Evolutionary conservation across 768 basidiomycete species (phyloP).

Genomic region (Lentinula lateritia): DNA sequence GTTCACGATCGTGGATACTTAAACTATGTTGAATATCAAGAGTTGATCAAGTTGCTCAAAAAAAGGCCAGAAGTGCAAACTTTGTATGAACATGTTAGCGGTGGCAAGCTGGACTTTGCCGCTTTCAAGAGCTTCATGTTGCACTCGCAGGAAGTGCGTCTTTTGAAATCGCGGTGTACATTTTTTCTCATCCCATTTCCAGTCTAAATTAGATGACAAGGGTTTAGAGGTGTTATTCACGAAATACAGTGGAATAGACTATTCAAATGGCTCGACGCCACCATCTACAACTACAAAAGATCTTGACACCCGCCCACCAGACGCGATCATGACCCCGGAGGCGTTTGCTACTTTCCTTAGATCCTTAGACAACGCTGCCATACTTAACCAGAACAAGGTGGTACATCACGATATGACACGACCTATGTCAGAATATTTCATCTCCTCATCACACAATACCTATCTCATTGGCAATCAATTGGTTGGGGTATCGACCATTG

Average conservation of each 20-base stretch:
- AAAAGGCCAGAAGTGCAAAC: slow-evolving; percentile 76
- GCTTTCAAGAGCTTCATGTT: slow-evolving; percentile 42
- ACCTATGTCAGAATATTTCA: slow-evolving; percentile 73
- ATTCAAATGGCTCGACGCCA: background rate
- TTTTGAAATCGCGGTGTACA: background rate
- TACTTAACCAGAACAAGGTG: background rate
- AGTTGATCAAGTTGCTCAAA: slow-evolving; percentile 79
- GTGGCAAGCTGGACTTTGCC: slow-evolving; percentile 33
- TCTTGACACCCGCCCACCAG: no score
- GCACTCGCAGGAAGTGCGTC: slow-evolving; percentile 33
- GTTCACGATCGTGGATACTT: slow-evolving; percentile 48
- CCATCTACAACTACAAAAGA: slow-evolving; percentile 1
- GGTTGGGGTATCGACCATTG: slow-evolving; percentile 83
- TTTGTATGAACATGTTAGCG: slow-evolving; percentile 43
- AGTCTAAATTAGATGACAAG: background rate
- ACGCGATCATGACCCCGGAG: background rate
- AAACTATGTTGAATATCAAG: slow-evolving; percentile 75
- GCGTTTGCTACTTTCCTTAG: background rate
- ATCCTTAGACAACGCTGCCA: slow-evolving; percentile 5
- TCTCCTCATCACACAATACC: slow-evolving; percentile 79
- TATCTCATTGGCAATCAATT: slow-evolving; percentile 86
- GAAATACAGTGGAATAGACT: slow-evolving; percentile 22
- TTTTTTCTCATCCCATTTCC: background rate
- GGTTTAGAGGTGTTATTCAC: slow-evolving; percentile 30
- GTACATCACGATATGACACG: slow-evolving; percentile 78